Conservation (phyloP, 2,329 filamentous ascomycete species). For the Trichoderma semiorbis region DNA sequence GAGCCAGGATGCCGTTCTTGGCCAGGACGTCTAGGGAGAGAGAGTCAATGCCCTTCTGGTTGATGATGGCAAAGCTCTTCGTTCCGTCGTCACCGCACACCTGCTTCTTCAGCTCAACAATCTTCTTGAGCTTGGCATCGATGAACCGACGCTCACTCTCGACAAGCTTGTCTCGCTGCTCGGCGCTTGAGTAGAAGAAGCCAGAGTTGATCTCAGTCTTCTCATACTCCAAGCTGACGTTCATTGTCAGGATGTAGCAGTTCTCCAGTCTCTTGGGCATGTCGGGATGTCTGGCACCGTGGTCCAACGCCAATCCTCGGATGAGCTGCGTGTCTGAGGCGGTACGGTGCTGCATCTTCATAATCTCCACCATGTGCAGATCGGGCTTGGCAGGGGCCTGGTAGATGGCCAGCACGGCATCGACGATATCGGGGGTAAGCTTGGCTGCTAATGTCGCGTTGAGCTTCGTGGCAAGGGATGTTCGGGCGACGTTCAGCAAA, state of each 20-base stretch:
- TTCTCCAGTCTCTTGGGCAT: conserved; percentile 98
- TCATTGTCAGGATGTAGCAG: conserved; percentile 89
- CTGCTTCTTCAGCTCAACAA: conserved; percentile 96
- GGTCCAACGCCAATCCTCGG: conserved; percentile 85
- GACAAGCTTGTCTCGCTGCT: conserved; percentile 95
- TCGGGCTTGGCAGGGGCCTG: conserved; percentile 87
- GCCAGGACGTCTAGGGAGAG: conserved; percentile 92
- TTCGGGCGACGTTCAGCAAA: conserved; percentile 86
- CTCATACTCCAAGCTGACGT: conserved; percentile 96
- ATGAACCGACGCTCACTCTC: conserved; percentile 96
- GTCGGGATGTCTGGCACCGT: conserved; percentile 93
- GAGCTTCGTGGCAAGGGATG: conserved; percentile 92
- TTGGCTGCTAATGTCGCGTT: conserved; percentile 84
- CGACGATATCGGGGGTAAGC: conserved; percentile 91
- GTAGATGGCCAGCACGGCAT: conserved; percentile 93
- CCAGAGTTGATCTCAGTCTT: conserved; percentile 99
- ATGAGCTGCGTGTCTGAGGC: conserved; percentile 96
- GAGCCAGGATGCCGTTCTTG: conserved; percentile 95
- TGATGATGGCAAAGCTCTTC: conserved; percentile 96
- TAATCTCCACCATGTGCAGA: conserved; percentile 98
- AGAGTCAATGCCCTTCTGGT: conserved; percentile 98
- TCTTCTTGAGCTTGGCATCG: conserved; percentile 94
- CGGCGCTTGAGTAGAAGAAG: conserved; percentile 97
- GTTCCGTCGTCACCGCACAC: conserved; percentile 90
- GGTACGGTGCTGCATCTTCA: conserved; percentile 99